These are phyloP conservation scores for Kodamaea plutei DNA, from an alignment of 1,139 yeast genomes.

Conservation along the genomic window DNA sequence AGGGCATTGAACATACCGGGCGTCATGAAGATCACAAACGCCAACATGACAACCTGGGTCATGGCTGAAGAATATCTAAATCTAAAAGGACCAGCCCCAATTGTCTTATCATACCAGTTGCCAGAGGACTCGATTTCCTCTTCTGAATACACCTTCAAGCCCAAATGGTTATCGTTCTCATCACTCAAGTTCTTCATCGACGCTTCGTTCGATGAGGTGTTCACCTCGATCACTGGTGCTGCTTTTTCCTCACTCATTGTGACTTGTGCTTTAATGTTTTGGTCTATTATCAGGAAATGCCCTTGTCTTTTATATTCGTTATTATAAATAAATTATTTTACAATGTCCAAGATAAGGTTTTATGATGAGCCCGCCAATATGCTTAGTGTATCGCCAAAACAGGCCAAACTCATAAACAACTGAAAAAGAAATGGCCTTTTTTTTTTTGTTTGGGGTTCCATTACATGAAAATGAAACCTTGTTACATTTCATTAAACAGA, in stretches of 20 bases:
- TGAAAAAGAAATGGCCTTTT: too few relatives aligned
- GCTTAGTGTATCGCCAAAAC: too few relatives aligned
- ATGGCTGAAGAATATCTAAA: slow-evolving; percentile 41
- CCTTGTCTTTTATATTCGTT: neutral
- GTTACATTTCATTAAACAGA: too few relatives aligned
- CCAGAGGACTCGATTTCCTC: slow-evolving; percentile 30
- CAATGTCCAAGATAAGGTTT: too few relatives aligned
- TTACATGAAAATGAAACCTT: slow-evolving; percentile 4
- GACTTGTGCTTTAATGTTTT: neutral
- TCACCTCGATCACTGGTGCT: slow-evolving; percentile 9
- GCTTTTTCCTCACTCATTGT: slow-evolving; percentile 8
- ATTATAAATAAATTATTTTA: too few relatives aligned
- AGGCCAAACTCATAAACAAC: too few relatives aligned
- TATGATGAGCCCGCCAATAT: too few relatives aligned
- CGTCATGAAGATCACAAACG: slow-evolving; percentile 50
- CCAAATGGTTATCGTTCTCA: slow-evolving; percentile 17
- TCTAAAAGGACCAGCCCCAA: slow-evolving; percentile 14
- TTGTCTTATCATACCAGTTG: slow-evolving; percentile 39
- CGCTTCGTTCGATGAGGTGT: slow-evolving; percentile 8
- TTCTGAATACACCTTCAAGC: slow-evolving; percentile 23
- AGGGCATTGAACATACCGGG: slow-evolving; percentile 60
- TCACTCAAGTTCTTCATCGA: slow-evolving; percentile 8
- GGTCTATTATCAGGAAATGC: neutral
- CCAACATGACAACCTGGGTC: slow-evolving; percentile 43
- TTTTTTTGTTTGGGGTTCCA: too few relatives aligned